Evolutionary conservation across 1,284 basidiomycete species (phyloP).

Genomic region (Inonotus hispidus): DNA sequence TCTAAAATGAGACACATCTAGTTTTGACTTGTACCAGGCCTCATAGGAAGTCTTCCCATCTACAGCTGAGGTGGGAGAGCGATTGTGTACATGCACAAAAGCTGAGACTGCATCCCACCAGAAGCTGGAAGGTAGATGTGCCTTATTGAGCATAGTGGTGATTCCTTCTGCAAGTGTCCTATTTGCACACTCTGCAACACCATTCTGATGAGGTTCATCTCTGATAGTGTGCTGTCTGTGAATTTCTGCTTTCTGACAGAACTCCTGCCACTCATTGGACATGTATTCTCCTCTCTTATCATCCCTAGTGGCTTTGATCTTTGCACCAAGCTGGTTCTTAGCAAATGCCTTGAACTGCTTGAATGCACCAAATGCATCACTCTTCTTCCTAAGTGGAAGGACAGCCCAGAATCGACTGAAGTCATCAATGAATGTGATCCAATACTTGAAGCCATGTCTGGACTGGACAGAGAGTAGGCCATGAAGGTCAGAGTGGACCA

Average conservation of each 20-base stretch:
- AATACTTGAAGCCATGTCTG: conserved; percentile 23
- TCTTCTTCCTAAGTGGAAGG: conserved; percentile 22
- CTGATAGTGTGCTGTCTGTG: conserved; percentile 6
- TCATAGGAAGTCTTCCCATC: too few species aligned
- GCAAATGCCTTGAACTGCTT: conserved; percentile 22
- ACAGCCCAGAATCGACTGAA: conserved; percentile 18
- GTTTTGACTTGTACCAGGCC: too few species aligned
- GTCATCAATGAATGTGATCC: conserved; percentile 26
- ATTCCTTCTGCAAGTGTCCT: too few species aligned
- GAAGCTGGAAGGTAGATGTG: background rate
- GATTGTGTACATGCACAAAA: too few species aligned
- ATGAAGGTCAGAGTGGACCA: conserved; percentile 25
- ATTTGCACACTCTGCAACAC: too few species aligned
- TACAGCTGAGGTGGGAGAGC: too few species aligned
- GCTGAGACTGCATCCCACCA: background rate
- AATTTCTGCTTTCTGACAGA: background rate
- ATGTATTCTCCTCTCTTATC: conserved; percentile 26
- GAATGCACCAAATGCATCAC: conserved; percentile 21
- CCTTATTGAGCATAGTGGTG: too few species aligned
- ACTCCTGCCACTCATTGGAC: conserved; percentile 23
- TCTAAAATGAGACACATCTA: too few species aligned
- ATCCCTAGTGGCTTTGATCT: conserved; percentile 23
- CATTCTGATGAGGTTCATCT: conserved; percentile 4
- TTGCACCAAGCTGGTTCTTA: conserved; percentile 22
- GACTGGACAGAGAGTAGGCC: conserved; percentile 19